phyloP scores from a whole-genome alignment of 345 rosid genomes.

The Eucalyptus curtisii region DNA sequence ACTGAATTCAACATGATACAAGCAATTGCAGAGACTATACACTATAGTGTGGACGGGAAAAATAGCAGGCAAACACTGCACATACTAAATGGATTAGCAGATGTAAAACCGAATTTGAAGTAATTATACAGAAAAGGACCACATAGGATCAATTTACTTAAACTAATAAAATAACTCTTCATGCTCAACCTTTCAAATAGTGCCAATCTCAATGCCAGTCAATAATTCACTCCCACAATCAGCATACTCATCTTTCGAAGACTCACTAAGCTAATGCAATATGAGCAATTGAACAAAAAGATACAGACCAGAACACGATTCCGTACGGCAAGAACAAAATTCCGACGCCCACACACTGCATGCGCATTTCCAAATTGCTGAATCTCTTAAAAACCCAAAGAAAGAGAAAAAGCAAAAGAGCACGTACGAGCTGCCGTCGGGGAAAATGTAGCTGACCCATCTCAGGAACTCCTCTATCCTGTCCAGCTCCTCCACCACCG shows the following conservation, averaged over 20 bases:
- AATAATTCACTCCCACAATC: not conserved
- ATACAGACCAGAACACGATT: not conserved
- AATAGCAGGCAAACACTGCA: not conserved
- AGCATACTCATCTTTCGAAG: not conserved
- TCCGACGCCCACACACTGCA: not conserved
- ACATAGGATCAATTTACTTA: not conserved
- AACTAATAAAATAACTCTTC: not conserved
- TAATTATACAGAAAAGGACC: not conserved
- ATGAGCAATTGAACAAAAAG: not conserved
- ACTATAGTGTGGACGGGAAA: not conserved
- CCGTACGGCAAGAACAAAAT: not conserved
- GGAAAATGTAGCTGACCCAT: constrained; percentile 95
- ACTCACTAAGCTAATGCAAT: not conserved
- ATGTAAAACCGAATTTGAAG: not conserved
- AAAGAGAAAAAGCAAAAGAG: not conserved
- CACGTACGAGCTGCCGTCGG: constrained; percentile 80
- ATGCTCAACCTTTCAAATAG: not conserved
- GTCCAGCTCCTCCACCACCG: constrained; percentile 78
- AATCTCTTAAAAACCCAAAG: not conserved
- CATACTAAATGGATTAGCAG: not conserved
- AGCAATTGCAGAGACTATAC: not conserved
- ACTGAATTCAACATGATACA: not conserved
- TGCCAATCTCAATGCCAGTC: not conserved
- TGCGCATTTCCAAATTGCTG: not conserved
- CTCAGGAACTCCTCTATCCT: constrained; percentile 83